phyloP scores from a whole-genome alignment of 1,284 basidiomycete genomes.

The Ceratobasidium sp. region DNA sequence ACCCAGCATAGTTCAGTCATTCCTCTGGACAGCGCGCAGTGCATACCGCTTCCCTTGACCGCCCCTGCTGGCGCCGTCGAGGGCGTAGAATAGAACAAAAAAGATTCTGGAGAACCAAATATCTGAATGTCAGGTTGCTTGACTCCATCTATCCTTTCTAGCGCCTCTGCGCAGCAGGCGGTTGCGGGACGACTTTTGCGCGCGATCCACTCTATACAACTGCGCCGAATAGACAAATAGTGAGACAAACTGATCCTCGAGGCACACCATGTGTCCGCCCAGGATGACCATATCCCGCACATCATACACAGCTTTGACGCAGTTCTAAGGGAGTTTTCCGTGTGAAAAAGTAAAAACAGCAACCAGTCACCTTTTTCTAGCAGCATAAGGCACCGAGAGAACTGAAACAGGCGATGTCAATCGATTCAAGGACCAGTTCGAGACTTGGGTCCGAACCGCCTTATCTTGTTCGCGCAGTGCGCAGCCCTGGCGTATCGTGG shows the following conservation, averaged over 20 bases:
- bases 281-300: background rate
- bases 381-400: background rate
- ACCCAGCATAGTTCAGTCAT: too few relatives aligned
- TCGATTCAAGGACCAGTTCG: background rate
- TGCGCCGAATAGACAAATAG: background rate
- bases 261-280: background rate
- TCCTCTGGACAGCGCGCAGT: too few relatives aligned
- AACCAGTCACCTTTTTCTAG: background rate
- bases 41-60: too few relatives aligned
- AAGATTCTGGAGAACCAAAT: too few relatives aligned
- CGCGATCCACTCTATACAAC: too few relatives aligned
- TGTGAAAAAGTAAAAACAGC: background rate
- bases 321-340: background rate
- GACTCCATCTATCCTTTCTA: too few relatives aligned
- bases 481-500: background rate
- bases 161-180: too few relatives aligned
- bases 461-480: background rate
- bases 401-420: background rate
- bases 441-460: background rate
- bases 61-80: too few relatives aligned
- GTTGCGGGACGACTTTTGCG: too few relatives aligned
- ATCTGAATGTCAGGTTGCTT: too few relatives aligned
- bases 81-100: too few relatives aligned
- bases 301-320: constrained; percentile 13
- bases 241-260: background rate